Evolutionary conservation across 352 stramenopile genomes (phyloP), one percentile per base, ranked within the genome.

Genomic region (Pythium vanterpoolii): DNA sequence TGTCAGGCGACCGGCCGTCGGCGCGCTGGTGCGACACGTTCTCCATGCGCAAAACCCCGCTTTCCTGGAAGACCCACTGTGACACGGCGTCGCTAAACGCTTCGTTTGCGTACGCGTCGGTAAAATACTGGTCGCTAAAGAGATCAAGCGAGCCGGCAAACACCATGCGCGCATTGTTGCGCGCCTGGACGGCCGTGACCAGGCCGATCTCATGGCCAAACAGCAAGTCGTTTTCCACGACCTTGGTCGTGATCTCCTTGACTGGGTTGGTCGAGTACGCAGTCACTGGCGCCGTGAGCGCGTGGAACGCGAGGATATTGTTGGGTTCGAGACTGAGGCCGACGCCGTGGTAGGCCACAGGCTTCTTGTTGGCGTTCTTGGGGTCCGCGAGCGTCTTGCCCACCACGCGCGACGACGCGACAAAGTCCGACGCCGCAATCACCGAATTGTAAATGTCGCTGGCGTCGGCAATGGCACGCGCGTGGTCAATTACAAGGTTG

Each of bases 91-190:
- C 74, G 36, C 76, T 73, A 44, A 97, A 96, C 40, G 63, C 64
- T n/a, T 76, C 67, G 71, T 96, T 96, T 3, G 82, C 83, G 51
- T 79, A 89, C 48, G 71, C 67, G 28, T 76, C 72, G 38, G 62
- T 73, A 42, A 96, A 79, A 70, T 84, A 97, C 66, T 82, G 74
- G 74, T 98, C 76, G 67, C 81, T 93, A 64, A 98, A 97, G 33
- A 96, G 64, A 23, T 93, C 86, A 30, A 96, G 64, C 36, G 88
- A 97, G 30, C 89, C 90, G 19, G 82, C 62, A 55, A 98, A 89
- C 24, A 96, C 64, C 21, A 97, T 69, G 10, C 92, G 87, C 18
- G 90, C 89, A 54, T 98, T 98, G 79, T 95, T 97, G 50, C 90
- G 88, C 14, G 66, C 86, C 67, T 97, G 91, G 11, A 96, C 72